These are phyloP conservation scores for Metschnikowia hibisci DNA, from an alignment of 805 yeast genomes.

Conservation along the genomic window DNA sequence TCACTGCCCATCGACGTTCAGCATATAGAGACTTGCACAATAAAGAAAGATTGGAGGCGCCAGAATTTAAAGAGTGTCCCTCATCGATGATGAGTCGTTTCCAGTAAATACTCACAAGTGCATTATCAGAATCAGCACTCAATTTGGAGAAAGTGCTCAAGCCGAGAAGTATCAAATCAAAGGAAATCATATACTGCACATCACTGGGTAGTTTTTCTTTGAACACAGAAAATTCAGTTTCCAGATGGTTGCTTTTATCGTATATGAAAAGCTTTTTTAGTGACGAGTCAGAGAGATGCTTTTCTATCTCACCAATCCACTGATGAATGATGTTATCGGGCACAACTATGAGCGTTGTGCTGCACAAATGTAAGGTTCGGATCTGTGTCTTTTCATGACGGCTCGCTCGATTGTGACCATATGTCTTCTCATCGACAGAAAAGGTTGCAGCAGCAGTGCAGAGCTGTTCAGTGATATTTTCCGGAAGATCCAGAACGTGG, in stretches of 20 bases:
- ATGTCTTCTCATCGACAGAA: constrained; percentile 20
- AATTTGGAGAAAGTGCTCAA: constrained; percentile 40
- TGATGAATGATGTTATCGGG: constrained; percentile 68
- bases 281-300: constrained; percentile 44
- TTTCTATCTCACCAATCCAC: constrained; percentile 56
- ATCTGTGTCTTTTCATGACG: constrained; percentile 14
- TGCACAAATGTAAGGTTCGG: constrained; percentile 39
- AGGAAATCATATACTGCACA: constrained; percentile 34
- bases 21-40: constrained; percentile 47
- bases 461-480: constrained; percentile 35
- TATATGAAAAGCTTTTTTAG: constrained; percentile 35
- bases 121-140: constrained; percentile 24
- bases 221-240: constrained; percentile 13
- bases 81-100: constrained; percentile 71
- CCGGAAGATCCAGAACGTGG: constrained; percentile 43
- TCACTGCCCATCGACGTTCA: constrained; percentile 70
- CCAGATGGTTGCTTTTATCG: constrained; percentile 13
- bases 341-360: constrained; percentile 54
- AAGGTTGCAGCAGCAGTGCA: constrained; percentile 44
- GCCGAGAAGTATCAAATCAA: constrained; percentile 53
- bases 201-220: constrained; percentile 20
- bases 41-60: constrained; percentile 45
- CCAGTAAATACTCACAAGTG: constrained; percentile 50
- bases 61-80: constrained; percentile 62
- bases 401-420: constrained; percentile 15